Evolutionary conservation across 1,139 yeast genomes (phyloP), one percentile per base, ranked within the genome.

Genomic region (Insectozyma bohioensis): DNA sequence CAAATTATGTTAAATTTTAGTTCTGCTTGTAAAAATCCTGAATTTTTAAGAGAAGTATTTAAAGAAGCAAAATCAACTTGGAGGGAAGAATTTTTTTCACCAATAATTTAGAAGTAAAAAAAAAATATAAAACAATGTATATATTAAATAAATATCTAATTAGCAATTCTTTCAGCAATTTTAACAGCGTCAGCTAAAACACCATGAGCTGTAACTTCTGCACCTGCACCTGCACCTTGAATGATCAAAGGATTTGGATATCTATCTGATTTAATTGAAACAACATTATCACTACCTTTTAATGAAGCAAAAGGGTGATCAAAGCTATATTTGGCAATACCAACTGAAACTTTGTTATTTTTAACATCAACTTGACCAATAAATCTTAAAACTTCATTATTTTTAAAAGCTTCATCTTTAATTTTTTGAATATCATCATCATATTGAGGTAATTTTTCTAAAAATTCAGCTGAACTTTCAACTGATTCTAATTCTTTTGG

Each of bases 221-320:
- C 96, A 63, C 98, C 98, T 21, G 98, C 98, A 61, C 96, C 98
- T 26, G 98, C 98, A 62, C 99, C 98, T 72, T 92, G 98, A 48
- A 92, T 75, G 45, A 92, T 84, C 59, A 92, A 74, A 37, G 98
- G 98, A 61, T 86, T 87, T 30, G 85, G 77, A 63, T 92, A 92
- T 67, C 98, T 85, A 51, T 85, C 80, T 21, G 97, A 83, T 58
- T 81, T 84, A 64, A 92, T 85, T 12, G 97, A 80, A 42, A 94
- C 85, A 40, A 94, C 96, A 55, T 94, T 94, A 58, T 92, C 97
- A 44, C 96, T 85, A 30, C 97, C 97, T 67, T 86, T 85, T 57
- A 94, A 75, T 3, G 95, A 75, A 28, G 98, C 97, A 56, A 92
- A 94, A 35, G 98, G 97, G 58, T 92, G 98, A 45, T 94, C 84